Evolutionary conservation across 2,329 filamentous ascomycete genomes (phyloP), one percentile per base, ranked within the genome.

Genomic region (Xylariaceae sp.): DNA sequence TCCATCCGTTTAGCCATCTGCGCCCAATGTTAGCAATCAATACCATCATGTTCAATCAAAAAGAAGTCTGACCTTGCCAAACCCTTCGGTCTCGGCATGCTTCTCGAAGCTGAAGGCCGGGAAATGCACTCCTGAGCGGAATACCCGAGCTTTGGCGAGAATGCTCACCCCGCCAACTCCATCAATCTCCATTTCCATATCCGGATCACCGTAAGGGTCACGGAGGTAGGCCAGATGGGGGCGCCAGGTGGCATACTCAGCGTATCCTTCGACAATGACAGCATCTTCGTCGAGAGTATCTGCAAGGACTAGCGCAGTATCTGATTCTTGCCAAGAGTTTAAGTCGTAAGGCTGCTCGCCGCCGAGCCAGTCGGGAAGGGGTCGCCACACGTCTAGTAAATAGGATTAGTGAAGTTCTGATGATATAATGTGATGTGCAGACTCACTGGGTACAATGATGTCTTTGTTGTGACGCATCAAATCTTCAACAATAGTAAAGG

Each of bases 131-230:
- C 93, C 93, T 37, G 88, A 85, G 51, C 93, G 83, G 74, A 98
- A 98, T 1, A 98, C 93, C 58, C 85, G 86, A 2, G 93, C 93
- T 69, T 97, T 98, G 37, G 93, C 92, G 57, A 98, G 70, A 60
- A 98, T 98, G 70, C 90, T 96, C 58, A 98, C 93, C 69, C 93
- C 93, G 40, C 93, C 92, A 37, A 98, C 91, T 55, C 93, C 93
- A 58, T 98, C 93, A 58, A 98, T 92, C 61, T 98, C 93, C 93
- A 98, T 97, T 65, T 98, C 93, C 85, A 97, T 96, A 64, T 98
- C 93, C 17, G 92, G 92, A 63, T 98, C 93, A 32, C 93, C 93
- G 60, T 95, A 97, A 2, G 93, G 93, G 64, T 98, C 93, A 48
- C 93, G 86, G 6, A 98, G 80, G 64, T 98, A 98, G 34, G 93